Base-by-base conservation (phyloP, 2,329 filamentous ascomycete species). In the Clarireedia sp. region DNA sequence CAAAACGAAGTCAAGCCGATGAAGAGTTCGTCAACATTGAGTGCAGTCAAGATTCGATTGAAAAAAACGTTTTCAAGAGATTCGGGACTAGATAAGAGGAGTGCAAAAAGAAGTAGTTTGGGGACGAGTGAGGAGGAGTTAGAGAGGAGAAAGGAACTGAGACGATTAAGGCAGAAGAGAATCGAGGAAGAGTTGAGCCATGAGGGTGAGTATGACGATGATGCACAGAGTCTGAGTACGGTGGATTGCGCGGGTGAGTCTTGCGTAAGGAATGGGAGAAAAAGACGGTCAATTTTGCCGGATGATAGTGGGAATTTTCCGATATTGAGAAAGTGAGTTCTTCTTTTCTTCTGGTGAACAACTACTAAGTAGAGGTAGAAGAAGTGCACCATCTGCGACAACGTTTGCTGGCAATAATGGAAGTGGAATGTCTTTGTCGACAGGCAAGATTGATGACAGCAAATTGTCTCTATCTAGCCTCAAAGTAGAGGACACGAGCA, bases 101-200 rank as follows among this genome's bases (percentile, higher is more conserved):
- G 69, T 37, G 73, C 74, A 2, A 54, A 54, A 29, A 72, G 69
- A 36, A 69, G 70, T 3, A 73, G 73, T 16, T 67, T 74, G 33
- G 74, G 75, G 12, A 73, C 71, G 48, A 79, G 74, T 47, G 71
- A 79, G 23, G 78, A 80, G 58, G 78, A 80, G 59, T 63, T 80
- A 44, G 75, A 78, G 51, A 73, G 79, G 26, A 73, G 79, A 60
- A 79, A 78, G 26, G 80, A 83, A 60, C 66, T 83, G 53, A 78
- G 74, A 60, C 73, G 79, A 19, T 69, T 82, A 8, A 76, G 79
- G 66, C 75, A 78, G 48, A 77, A 75, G 60, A 74, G 79, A 58
- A 82, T 83, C n/a, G 78, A 78, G 58, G 75, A 81, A 44, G 80
- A 83, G 61, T 70, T 83, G 3, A 73, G 76, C 46, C 74, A 68